Conservation (phyloP, 169 alveolate species). For the Plasmodium yoelii region DNA sequence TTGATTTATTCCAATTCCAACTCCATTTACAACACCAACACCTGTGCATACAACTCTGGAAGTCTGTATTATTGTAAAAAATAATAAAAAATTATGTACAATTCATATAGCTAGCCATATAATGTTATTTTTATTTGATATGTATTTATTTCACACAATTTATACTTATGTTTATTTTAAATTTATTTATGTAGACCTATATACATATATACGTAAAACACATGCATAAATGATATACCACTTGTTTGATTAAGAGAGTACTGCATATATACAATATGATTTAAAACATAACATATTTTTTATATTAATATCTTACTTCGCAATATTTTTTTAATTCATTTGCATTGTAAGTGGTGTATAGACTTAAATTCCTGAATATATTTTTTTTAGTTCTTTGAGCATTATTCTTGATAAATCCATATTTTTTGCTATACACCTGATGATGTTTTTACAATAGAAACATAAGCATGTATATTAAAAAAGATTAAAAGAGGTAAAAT, state of each 20-base stretch:
- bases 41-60: conserved; percentile 84
- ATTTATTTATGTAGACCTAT: not conserved
- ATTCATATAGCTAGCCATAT: not conserved
- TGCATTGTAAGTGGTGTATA: conserved; percentile 52
- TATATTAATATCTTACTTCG: conserved; percentile 28
- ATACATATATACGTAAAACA: not conserved
- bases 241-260: no score
- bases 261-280: no score
- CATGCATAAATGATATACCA: not conserved
- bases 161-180: no score
- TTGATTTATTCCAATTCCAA: conserved; percentile 79
- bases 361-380: conserved; percentile 22
- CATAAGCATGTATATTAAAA: not conserved
- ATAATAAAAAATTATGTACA: not conserved
- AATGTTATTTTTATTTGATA: not conserved
- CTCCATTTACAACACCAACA: conserved; percentile 82
- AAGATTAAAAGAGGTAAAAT: no score
- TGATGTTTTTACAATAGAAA: not conserved
- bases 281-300: no score
- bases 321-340: conserved; percentile 47
- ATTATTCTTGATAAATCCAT: conserved; percentile 54
- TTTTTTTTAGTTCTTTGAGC: conserved; percentile 23
- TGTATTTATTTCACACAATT: not conserved
- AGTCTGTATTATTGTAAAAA: conserved; percentile 22
- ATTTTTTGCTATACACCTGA: conserved; percentile 58